Percentiles rank a stretch among this genome's conserved stretches.
These are phyloP conservation scores for Knoxdaviesia capensis DNA, from an alignment of 2,329 filamentous ascomycete species.

Conservation along the genomic window DNA sequence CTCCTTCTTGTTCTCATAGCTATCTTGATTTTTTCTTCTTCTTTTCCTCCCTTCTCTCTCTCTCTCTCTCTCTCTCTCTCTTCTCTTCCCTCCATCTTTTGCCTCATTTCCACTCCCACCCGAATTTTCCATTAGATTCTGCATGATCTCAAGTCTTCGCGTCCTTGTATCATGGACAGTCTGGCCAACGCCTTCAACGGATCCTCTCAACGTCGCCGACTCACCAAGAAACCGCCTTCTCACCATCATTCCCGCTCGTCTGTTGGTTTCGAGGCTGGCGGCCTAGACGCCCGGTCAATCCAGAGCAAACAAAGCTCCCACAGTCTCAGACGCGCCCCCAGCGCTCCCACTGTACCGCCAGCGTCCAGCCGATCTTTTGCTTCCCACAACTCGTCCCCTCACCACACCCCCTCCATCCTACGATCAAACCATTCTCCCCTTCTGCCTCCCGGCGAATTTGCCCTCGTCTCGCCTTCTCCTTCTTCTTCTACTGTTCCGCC, in stretches of 20 bases:
- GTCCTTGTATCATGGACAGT: conserved; percentile 23
- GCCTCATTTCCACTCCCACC: conserved; percentile 1
- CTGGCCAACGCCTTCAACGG: conserved; percentile 21
- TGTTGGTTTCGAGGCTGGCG: conserved; percentile 28
- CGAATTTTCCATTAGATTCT: conserved; percentile 2
- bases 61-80: not conserved
- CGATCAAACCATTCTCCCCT: conserved; percentile 26
- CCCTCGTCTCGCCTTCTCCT: conserved; percentile 10
- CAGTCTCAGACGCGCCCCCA: conserved; percentile 39
- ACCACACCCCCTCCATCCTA: conserved; percentile 19
- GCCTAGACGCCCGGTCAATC: conserved; percentile 33
- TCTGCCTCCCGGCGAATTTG: conserved; percentile 23
- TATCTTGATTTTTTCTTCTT: too few species aligned
- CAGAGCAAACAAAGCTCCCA: conserved; percentile 44
- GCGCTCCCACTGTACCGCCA: conserved; percentile 28
- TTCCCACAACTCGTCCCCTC: conserved; percentile 27
- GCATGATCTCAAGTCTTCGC: conserved; percentile 3
- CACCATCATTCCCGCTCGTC: conserved; percentile 25
- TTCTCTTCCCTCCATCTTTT: not conserved
- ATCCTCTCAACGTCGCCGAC: conserved; percentile 34
- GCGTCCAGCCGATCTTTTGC: conserved; percentile 25
- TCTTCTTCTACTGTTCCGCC: too few species aligned
- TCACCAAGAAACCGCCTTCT: conserved; percentile 41
- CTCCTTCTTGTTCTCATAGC: not conserved
- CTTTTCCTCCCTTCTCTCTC: not conserved